Base-by-base conservation (phyloP, 2,329 filamentous ascomycete genomes). In the Endocalyx cinctus region DNA sequence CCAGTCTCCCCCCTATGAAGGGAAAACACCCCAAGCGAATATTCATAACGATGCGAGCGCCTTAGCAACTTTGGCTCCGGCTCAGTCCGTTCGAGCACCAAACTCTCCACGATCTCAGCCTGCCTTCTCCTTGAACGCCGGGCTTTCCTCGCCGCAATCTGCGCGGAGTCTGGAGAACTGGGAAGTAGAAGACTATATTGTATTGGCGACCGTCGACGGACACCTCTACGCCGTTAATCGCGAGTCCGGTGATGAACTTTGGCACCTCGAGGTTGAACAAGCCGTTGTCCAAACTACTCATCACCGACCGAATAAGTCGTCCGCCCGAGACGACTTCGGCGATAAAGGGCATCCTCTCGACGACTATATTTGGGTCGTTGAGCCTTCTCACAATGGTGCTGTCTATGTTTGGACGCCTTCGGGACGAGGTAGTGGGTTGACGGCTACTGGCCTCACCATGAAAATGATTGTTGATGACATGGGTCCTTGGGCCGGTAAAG, bases 131-230 rank as follows among this genome's bases (percentile, higher is more conserved):
- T 48, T 66, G 37, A 69, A 73, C 61, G 72, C 74, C 61, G 80
- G 79, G 54, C 72, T 84, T 64, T 77, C 83, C 70, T 82, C 85
- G 84, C 84, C 82, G 82, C 83, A 86, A 61, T 74, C 75, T 84
- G 90, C 88, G 89, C 89, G 90, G 80, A 94, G 84, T 74, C 74
- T 97, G 77, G 84, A 89, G 78, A 90, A 96, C 70, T 97, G 90
- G 90, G 87, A 96, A 84, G 89, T 96, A 69, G 90, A 97, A 86
- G 89, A 97, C 74, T 94, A 96, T 78, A 86, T 97, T 70, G 87
- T 98, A 73, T 74, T 98, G 84, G 90, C 92, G 86, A 97, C 92
- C 77, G 86, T 97, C 79, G 89, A 97, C 74, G 92, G 92, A 74
- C 86, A 87, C 60, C 79, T 97, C 55, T 86, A 95, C 68, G 89